Base-by-base conservation (phyloP, 1,284 basidiomycete genomes). In the Austropuccinia psidii region DNA sequence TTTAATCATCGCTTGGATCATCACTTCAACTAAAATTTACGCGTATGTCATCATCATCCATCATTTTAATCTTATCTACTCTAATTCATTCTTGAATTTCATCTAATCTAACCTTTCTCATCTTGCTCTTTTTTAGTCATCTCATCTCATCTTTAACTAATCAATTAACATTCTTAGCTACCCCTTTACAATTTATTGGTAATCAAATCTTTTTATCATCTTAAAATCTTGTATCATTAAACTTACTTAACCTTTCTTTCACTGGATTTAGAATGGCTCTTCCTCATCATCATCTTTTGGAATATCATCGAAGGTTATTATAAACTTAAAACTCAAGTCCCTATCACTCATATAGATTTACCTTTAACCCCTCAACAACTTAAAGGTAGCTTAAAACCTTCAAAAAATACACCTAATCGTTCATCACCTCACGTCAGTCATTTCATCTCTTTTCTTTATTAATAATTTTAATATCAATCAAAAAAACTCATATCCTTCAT, bases 341-440 rank as follows among this genome's bases (percentile, higher is more conserved):
- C 55, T 17, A 29, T 61, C 43, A 70, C 68, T 7, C 68, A 70
- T 49, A 45, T 70, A 17, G 68, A 70, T 35, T n/a, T 70, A 1
- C 68, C 68, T 2, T 21, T 70, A n/a, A 61, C 57, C 9, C 57
- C 68, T 57, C 68, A 68, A 68, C 66, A 68, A 41, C 55, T 47
- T 3, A 33, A 52, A 5, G 45, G 52, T 55, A 31, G 29, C 52
- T 4, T 31, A 5, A 24, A n/a, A 24, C 49, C 50, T 33, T 57
- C 1, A 37, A 52, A 52, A 39, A 19, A 5, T 2, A 67, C 37
- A 29, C 21, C 37, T n/a, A 15, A 17, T 4, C 50, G 33, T 13
- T 54, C 52, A 8, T 37, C 33, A 0, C 41, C 52, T 3, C 19
- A 24, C 7, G 50, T 52, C 2, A 41, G 45, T 27, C 27, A 8